Evolutionary conservation across 1,284 basidiomycete genomes (phyloP), one percentile per base, ranked within the genome.

Genomic region (Leccinum variabile): DNA sequence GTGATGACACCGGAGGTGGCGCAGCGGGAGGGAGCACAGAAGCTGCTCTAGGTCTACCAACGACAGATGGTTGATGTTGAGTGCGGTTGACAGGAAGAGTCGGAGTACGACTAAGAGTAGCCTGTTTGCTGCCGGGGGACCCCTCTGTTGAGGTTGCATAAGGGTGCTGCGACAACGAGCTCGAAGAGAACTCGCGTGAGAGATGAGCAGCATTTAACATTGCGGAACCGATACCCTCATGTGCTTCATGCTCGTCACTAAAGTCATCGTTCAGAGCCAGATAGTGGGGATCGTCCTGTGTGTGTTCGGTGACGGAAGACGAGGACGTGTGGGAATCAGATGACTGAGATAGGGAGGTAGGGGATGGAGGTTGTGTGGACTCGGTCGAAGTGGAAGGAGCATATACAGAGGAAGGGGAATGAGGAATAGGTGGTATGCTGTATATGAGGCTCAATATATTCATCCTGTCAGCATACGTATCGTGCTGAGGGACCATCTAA

Each of bases 381-480:
- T 83, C 80, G 33, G 81, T 79, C 30, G 83, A 85, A 58, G 79
- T 74, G 53, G 82, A 79, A 44, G 83, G 79, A 66, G 79, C 67
- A 67, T 86, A 85, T 56, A 82, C 70, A 16, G 83, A 81, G 35
- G 84, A 76, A 32, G 84, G 81, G 13, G 88, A 82, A 70, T 89
- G 85, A 30, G 86, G 85, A 39, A 85, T 83, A 52, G 89, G 81
- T 25, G 89, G 89, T 74, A 93, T 92, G 73, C 86, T 89, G 78
- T 93, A 94, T 65, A 92, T 92, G 66, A 92, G 82, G 69, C 90
- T 91, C 62, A 93, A 81, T 69, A 94, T 92, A 72, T 91, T 90
- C 91, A 93, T 93, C 63, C 91, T 85, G 76, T 93, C 91, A 61
- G 90, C 90, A 73, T 93, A 93, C 9, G 91, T 93, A 76, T 94